Evolutionary conservation across 1,284 basidiomycete genomes (phyloP).

Genomic region (Cutaneotrichosporon mucoides): DNA sequence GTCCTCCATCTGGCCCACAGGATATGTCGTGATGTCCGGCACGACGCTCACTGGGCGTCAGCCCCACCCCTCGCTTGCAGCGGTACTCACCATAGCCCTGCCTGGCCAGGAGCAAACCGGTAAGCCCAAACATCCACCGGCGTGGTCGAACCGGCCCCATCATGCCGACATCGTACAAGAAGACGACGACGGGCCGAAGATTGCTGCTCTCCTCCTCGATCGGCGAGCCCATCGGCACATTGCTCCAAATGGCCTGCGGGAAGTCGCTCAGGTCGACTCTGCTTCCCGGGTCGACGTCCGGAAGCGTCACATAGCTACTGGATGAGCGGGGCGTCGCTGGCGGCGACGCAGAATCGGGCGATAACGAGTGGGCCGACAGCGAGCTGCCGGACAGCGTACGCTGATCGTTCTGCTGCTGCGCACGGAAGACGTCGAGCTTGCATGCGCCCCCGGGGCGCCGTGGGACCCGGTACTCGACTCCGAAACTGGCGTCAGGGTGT

Average conservation of each 20-base stretch:
- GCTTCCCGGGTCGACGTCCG: constrained; percentile 17
- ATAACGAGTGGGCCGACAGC: background rate
- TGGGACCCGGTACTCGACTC: constrained; percentile 13
- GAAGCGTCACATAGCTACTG: constrained; percentile 7
- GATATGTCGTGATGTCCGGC: constrained; percentile 27
- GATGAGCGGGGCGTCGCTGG: background rate
- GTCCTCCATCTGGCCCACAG: constrained; percentile 18
- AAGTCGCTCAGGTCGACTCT: constrained; percentile 13
- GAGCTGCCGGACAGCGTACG: too few species aligned
- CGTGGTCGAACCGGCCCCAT: constrained; percentile 20
- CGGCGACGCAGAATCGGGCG: constrained; percentile 8
- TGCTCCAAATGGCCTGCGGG: constrained; percentile 12
- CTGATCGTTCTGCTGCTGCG: constrained; percentile 1
- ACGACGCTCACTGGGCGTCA: constrained; percentile 20
- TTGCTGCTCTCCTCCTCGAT: constrained; percentile 1
- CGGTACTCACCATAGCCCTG: constrained; percentile 25
- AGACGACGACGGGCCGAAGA: constrained; percentile 21
- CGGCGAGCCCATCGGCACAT: constrained; percentile 14
- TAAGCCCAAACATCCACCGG: constrained; percentile 23
- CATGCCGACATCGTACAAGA: constrained; percentile 27
- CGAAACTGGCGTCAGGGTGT: constrained; percentile 7
- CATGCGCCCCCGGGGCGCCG: background rate
- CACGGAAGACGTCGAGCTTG: constrained; percentile 19
- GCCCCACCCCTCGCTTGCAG: background rate
- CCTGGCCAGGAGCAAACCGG: constrained; percentile 22